These are phyloP conservation scores for Hymenoscyphus linearis DNA, from an alignment of 2,329 filamentous ascomycete species.

Conservation along the genomic window DNA sequence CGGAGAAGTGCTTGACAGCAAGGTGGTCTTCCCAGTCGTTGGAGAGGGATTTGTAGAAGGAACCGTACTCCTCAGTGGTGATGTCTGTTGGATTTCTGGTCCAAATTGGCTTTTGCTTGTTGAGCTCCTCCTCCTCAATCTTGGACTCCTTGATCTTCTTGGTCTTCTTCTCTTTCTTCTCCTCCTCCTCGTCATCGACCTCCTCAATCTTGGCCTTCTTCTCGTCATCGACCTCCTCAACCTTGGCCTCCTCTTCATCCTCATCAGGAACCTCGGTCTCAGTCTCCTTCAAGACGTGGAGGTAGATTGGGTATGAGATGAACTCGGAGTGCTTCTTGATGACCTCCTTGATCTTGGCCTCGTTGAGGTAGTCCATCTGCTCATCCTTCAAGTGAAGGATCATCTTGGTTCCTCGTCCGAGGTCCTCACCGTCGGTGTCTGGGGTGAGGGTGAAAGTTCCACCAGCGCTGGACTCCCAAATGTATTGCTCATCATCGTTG, in stretches of 20 bases:
- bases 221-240: constrained; percentile 74
- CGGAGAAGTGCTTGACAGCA: constrained; percentile 99
- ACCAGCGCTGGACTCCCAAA: constrained; percentile 97
- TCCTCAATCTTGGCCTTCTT: constrained; percentile 97
- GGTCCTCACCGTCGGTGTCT: constrained; percentile 84
- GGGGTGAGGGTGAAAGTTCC: constrained; percentile 91
- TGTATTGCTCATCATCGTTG: constrained; percentile 99
- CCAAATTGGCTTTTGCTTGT: constrained; percentile 99
- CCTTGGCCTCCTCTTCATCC: constrained; percentile 69
- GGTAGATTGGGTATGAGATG: constrained; percentile 99
- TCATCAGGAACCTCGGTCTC: constrained; percentile 98
- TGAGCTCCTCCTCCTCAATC: constrained; percentile 98
- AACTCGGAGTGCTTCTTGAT: constrained; percentile 99
- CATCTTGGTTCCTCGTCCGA: constrained; percentile 96
- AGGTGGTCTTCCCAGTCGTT: constrained; percentile 99
- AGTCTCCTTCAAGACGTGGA: constrained; percentile 98
- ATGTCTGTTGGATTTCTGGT: constrained; percentile 97
- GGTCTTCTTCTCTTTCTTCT: constrained; percentile 93
- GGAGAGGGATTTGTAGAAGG: constrained; percentile 99
- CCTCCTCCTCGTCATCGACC: constrained; percentile 80
- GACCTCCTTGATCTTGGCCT: constrained; percentile 99
- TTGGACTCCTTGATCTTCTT: constrained; percentile 99
- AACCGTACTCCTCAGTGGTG: constrained; percentile 89
- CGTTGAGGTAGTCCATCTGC: constrained; percentile 96
- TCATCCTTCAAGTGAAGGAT: constrained; percentile 99